Evolutionary conservation across 805 yeast species (phyloP).

Genomic region (Jamesozyma lodderae): DNA sequence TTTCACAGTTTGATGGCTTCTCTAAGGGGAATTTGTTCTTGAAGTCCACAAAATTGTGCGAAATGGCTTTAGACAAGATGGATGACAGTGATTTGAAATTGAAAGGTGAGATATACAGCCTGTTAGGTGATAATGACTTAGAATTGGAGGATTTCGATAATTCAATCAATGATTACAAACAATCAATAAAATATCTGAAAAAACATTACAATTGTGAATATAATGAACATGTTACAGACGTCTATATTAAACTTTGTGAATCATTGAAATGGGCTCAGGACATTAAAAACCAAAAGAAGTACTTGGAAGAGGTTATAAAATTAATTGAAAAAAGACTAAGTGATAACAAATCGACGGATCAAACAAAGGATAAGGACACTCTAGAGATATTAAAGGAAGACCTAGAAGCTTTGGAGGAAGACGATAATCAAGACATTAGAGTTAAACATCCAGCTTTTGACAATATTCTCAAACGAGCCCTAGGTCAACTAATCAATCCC

Average conservation of each 20-base stretch:
- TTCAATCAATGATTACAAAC: conserved; percentile 59
- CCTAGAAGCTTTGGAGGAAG: conserved; percentile 39
- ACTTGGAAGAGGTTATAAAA: conserved; percentile 37
- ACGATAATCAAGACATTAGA: conserved; percentile 7
- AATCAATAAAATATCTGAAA: conserved; percentile 29
- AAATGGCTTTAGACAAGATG: conserved; percentile 31
- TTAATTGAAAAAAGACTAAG: conserved; percentile 37
- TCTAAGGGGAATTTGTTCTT: conserved; percentile 40
- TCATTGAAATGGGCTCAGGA: conserved; percentile 17
- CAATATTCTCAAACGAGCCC: conserved; percentile 9
- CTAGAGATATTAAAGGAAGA: conserved; percentile 49
- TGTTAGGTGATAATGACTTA: conserved; percentile 81
- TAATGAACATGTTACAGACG: conserved; percentile 7
- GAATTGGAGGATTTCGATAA: conserved; percentile 84
- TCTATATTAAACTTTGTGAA: conserved; percentile 14
- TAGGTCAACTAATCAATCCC: conserved; percentile 8
- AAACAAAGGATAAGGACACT: conserved; percentile 34
- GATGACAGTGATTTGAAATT: conserved; percentile 35
- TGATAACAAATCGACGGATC: conserved; percentile 24
- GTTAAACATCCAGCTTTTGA: conserved; percentile 10
- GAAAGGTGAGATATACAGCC: conserved; percentile 50
- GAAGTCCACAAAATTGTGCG: conserved; percentile 60
- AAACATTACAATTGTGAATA: conserved; percentile 29
- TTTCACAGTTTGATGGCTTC: conserved; percentile 7
- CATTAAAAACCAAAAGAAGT: conserved; percentile 4